Evolutionary conservation across 2,329 filamentous ascomycete genomes (phyloP).

Genomic region (Grosmannia clavigera): DNA sequence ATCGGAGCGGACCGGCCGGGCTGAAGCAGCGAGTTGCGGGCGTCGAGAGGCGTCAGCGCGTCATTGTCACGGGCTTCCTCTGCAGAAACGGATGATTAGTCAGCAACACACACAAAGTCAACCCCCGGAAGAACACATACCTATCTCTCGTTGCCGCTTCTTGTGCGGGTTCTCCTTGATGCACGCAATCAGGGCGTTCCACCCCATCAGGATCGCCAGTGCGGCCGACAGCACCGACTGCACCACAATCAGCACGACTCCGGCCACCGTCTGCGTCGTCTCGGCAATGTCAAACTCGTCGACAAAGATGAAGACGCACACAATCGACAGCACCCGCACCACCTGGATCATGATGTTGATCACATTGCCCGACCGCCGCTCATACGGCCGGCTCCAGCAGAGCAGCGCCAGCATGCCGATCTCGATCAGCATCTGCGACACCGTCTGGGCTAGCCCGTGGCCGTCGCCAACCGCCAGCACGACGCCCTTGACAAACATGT

Average conservation of each 20-base stretch:
- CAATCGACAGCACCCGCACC: slow-evolving; percentile 77
- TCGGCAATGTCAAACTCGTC: slow-evolving; percentile 81
- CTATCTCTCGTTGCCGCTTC: slow-evolving; percentile 76
- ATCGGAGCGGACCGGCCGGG: slow-evolving; percentile 38
- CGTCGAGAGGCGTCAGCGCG: slow-evolving; percentile 73
- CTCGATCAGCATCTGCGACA: slow-evolving; percentile 72
- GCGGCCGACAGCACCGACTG: slow-evolving; percentile 74
- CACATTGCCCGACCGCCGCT: slow-evolving; percentile 75
- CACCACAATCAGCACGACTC: slow-evolving; percentile 84
- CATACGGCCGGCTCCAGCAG: slow-evolving; percentile 75
- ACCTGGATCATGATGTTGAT: slow-evolving; percentile 89
- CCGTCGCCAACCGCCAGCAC: slow-evolving; percentile 78
- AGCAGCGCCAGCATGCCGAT: slow-evolving; percentile 65
- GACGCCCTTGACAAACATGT: slow-evolving; percentile 81
- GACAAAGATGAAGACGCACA: slow-evolving; percentile 85
- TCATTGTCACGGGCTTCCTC: slow-evolving; percentile 51
- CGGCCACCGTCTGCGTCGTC: slow-evolving; percentile 87
- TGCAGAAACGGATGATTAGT: neutral
- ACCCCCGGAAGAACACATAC: slow-evolving; percentile 39
- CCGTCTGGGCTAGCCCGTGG: slow-evolving; percentile 69
- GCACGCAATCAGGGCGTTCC: slow-evolving; percentile 76
- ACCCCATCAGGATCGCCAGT: slow-evolving; percentile 74
- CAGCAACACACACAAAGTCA: no score
- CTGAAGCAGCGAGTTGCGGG: slow-evolving; percentile 67
- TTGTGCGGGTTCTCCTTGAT: slow-evolving; percentile 84